Base-by-base conservation (phyloP, 139 green algal species). In the Coelastrella sp. region DNA sequence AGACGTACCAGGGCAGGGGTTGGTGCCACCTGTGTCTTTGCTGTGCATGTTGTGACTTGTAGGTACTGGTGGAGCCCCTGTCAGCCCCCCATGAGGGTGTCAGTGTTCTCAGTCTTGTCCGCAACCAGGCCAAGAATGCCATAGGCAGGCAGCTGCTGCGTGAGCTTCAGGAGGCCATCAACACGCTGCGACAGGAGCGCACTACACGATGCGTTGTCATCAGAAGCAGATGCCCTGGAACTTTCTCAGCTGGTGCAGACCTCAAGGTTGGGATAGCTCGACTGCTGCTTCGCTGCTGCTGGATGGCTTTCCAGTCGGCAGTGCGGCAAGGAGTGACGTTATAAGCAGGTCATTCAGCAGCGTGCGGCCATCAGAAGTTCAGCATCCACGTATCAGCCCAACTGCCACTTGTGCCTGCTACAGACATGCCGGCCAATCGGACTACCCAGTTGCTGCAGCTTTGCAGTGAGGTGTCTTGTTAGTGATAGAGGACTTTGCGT, bases 171-270 rank as follows among this genome's bases (percentile, higher is more conserved):
- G 93, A 98, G 73, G 92, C 91, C 7, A 79, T 97, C 22, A 82
- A 92, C 78, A 94, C 86, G 8, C 85, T 97, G 71, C 89, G 92
- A 0, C 92, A 92, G 89, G 95, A 98, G 91, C 92, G 90, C 32
- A 95, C 84, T 58, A 97, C 96, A 4, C 92, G 95, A 32, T 97
- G 95, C 80, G 92, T 98, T 56, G 57, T 98, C 13, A 59, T 98
- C 19, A 88, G 95, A 6, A 97, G 93, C 83, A 80, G 68, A 3
- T 93, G 96, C 68, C 78, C 90, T 5, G 94, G 94, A n/a, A 94
- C 96, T 2, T 98, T 98, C 81, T 97, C 92, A 66, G 93, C 96
- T 4, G 97, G 96, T 16, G 94, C 93, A 5, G 94, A 96, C 83
- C 92, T 96, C 5, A 96, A 96, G 80, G 85, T 83, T 58, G 4